Evolutionary conservation across 2,329 filamentous ascomycete genomes (phyloP), one percentile per base, ranked within the genome.

Genomic region (Botrytis deweyae): DNA sequence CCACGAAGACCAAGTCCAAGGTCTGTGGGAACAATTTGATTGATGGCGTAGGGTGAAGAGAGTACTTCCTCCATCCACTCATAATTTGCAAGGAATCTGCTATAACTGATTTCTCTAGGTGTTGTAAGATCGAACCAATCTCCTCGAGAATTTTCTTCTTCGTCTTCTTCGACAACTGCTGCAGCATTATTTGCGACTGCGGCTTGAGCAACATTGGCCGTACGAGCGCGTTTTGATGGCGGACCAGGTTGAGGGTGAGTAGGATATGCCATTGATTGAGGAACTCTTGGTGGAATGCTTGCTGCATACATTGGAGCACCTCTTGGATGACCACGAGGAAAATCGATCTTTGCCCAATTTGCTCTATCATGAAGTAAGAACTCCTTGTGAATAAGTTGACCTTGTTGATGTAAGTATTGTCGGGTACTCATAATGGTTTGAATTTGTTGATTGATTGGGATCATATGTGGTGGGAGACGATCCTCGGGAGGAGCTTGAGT

Each of bases 1-100:
- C 96, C 96, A 82, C 91, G 93, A 69, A 92, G 87, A 6, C 96
- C 96, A 16, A 98, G 85, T 0, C 94, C 94, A 49, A 98, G 88
- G 81, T 97, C 95, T 4, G 94, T 90, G 0, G 95, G 94, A 14
- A 91, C 89, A 74, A 99, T 97, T 81, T 97, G 93, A 68, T 88
- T 88, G 75, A 95, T 92, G 38, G 92, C 88, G 81, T 97, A 98
- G 0, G 95, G 94, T 1, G 95, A 98, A 0, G 93, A 93, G 72
- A 98, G 88, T 42, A 99, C 91, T 83, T 99, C 95, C 80, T 98
- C 96, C 93, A 99, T 97, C 96, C 95, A 98, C 82, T 97, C 94
- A 80, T 99, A 95, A 79, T 99, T 97, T 81, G 98, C 94, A 81
- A 92, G 92, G 82, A 98, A 99, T 72, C 96, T 89, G 76, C 90